Evolutionary conservation across 148 eudicot species (phyloP).

Genomic region (Cornus florida): DNA sequence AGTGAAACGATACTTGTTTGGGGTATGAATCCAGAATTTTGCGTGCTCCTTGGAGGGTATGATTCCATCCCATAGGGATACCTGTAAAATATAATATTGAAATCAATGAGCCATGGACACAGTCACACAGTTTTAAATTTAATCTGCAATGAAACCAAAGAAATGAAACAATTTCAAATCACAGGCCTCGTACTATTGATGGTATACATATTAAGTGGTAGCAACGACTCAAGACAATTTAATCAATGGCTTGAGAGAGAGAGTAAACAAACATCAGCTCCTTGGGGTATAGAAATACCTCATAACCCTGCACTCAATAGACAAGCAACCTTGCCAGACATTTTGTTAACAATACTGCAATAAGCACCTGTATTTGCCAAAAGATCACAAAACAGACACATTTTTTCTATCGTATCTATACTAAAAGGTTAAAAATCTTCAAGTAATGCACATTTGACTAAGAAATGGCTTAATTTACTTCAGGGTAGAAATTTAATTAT

Average conservation of each 20-base stretch:
- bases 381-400: background rate
- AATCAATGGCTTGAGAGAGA: background rate
- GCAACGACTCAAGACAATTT: background rate
- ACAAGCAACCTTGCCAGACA: background rate
- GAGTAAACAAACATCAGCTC: background rate
- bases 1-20: conserved; percentile 79
- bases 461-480: too few species aligned
- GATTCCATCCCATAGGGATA: conserved; percentile 92
- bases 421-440: background rate
- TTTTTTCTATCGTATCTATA: too few species aligned
- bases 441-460: too few species aligned
- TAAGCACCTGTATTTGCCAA: background rate
- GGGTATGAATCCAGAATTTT: conserved; percentile 57
- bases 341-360: background rate
- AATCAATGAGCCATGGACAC: background rate
- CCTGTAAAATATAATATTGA: conserved; percentile 32
- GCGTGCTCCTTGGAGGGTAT: conserved; percentile 79
- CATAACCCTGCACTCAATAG: background rate
- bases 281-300: background rate
- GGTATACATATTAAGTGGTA: background rate
- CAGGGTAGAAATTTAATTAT: too few species aligned
- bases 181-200: background rate
- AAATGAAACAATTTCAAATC: background rate
- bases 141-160: background rate
- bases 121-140: background rate